These are phyloP conservation scores for Platanus orientalis DNA, from an alignment of 164 flowering plant genomes.

Conservation along the genomic window DNA sequence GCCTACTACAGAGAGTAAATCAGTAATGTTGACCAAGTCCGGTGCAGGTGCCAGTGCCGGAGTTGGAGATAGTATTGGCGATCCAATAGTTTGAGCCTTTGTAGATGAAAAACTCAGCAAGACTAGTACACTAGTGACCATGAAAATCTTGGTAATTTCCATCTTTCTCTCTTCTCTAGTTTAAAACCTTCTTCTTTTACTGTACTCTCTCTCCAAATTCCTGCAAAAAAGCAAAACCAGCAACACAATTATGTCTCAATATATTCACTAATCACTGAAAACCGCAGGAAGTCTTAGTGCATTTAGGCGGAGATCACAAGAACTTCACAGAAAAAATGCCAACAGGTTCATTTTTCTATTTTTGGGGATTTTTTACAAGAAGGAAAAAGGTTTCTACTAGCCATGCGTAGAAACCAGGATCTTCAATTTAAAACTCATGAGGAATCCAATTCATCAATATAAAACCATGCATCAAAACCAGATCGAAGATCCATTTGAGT, in stretches of 20 bases:
- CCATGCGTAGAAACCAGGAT: too few species aligned
- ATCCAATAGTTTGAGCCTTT: conserved; percentile 27
- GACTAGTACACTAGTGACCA: conserved; percentile 21
- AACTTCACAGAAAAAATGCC: not conserved
- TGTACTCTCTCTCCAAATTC: conserved; percentile 24
- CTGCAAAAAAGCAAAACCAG: conserved; percentile 25
- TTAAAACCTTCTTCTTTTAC: not conserved
- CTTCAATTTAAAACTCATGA: too few species aligned
- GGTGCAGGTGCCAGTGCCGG: conserved; percentile 91
- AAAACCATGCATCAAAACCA: not conserved
- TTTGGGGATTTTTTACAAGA: too few species aligned
- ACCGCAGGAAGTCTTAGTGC: not conserved
- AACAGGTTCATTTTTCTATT: not conserved
- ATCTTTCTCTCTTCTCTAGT: conserved; percentile 14
- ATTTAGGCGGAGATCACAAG: too few species aligned
- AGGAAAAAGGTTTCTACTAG: not conserved
- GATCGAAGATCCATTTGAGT: too few species aligned
- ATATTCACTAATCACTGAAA: not conserved
- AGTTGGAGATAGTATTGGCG: conserved; percentile 38
- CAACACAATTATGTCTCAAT: conserved; percentile 1
- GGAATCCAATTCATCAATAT: not conserved
- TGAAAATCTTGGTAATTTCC: conserved; percentile 25
- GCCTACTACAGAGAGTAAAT: conserved; percentile 74
- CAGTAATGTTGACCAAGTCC: conserved; percentile 60
- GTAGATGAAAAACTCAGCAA: conserved; percentile 26